Percentiles rank a stretch among this genome's conserved stretches.
Conservation (phyloP, 805 yeast species). For the Kodamaea hsintzibuensis region DNA sequence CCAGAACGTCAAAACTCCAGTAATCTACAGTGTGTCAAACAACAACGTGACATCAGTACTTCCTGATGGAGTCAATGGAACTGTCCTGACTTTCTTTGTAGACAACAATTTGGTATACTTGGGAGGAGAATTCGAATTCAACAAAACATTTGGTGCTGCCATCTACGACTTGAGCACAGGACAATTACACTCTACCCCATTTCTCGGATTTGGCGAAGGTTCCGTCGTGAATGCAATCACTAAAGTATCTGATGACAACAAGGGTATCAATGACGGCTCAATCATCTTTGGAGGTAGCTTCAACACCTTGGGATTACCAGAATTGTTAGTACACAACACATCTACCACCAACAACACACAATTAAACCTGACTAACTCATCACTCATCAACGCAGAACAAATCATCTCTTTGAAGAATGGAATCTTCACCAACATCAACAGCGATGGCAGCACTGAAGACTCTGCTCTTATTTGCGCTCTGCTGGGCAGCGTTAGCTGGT, state of each 20-base stretch:
- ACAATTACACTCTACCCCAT: conserved; percentile 53
- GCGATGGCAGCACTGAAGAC: conserved; percentile 33
- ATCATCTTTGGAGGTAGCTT: conserved; percentile 83
- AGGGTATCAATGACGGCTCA: conserved; percentile 27
- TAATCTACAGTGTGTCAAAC: conserved; percentile 34
- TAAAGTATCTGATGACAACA: conserved; percentile 31
- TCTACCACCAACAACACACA: conserved; percentile 27
- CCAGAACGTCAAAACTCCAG: conserved; percentile 28
- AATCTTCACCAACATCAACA: conserved; percentile 48
- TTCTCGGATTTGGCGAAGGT: conserved; percentile 71
- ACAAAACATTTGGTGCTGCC: conserved; percentile 58
- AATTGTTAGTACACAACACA: conserved; percentile 41
- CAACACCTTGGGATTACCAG: conserved; percentile 54
- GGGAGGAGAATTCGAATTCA: conserved; percentile 74
- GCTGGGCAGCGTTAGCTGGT: conserved; percentile 52
- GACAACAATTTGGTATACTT: conserved; percentile 57
- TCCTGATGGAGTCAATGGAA: conserved; percentile 24
- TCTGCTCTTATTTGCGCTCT: conserved; percentile 54
- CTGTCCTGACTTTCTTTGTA: conserved; percentile 37
- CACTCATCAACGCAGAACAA: conserved; percentile 56
- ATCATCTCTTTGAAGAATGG: conserved; percentile 60
- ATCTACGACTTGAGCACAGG: conserved; percentile 55
- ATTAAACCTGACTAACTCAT: conserved; percentile 40
- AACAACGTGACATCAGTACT: conserved; percentile 25
- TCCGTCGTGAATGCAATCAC: conserved; percentile 64